A percentile compares a stretch with the other conserved stretches of the same genome.
Conservation (phyloP, 805 yeast species). For the Scheffersomyces amazonensis region DNA sequence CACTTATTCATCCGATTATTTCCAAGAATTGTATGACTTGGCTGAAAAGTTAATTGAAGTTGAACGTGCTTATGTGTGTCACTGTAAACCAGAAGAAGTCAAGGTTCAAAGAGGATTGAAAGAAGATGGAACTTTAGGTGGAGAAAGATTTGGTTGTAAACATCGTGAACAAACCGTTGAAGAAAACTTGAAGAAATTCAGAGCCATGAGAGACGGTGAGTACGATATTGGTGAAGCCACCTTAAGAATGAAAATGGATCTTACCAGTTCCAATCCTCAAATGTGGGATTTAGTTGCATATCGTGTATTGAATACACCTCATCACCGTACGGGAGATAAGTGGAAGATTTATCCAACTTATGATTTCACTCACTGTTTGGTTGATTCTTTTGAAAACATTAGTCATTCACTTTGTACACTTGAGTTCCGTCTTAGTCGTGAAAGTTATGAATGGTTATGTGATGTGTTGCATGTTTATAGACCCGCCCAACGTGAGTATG, state of each 20-base stretch:
- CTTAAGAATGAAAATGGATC: constrained; percentile 94
- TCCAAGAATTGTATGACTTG: constrained; percentile 80
- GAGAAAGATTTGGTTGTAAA: constrained; percentile 80
- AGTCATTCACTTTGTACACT: constrained; percentile 96
- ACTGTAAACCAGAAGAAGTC: constrained; percentile 89
- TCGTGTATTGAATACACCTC: constrained; percentile 87
- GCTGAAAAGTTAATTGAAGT: constrained; percentile 76
- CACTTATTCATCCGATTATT: constrained; percentile 95
- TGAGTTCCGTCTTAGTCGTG: constrained; percentile 88
- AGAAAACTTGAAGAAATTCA: constrained; percentile 74
- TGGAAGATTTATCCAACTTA: constrained; percentile 99
- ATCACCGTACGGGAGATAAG: constrained; percentile 93
- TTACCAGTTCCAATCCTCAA: constrained; percentile 89
- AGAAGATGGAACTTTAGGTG: constrained; percentile 91
- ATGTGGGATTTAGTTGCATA: constrained; percentile 99
- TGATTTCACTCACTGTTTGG: constrained; percentile 98
- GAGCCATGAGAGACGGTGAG: constrained; percentile 88
- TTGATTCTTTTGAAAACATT: constrained; percentile 95
- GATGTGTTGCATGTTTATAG: constrained; percentile 92
- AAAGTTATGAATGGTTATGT: constrained; percentile 97
- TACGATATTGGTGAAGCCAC: constrained; percentile 91
- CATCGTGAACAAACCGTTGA: constrained; percentile 72
- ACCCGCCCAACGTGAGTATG: constrained; percentile 99
- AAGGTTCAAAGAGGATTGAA: constrained; percentile 86
- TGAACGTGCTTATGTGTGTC: constrained; percentile 87